A percentile compares a stretch with the other conserved stretches of the same genome.
phyloP scores from a whole-genome alignment of 805 yeast genomes.

The Saccharomyces jurei region DNA sequence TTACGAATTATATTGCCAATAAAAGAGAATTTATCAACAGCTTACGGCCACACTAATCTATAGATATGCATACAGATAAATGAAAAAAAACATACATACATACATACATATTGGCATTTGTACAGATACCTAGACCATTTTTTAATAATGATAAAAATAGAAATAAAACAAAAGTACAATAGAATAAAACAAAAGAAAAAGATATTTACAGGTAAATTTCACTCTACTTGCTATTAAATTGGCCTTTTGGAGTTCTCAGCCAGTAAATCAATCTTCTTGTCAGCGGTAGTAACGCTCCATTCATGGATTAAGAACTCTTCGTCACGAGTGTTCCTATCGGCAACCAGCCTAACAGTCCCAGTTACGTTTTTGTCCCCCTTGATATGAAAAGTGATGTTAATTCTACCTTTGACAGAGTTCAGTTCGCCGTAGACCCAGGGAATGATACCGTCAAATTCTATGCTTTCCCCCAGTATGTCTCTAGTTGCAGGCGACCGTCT shows the following conservation, averaged over 20 bases:
- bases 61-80: background rate
- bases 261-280: slow-evolving; percentile 40
- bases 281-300: slow-evolving; percentile 53
- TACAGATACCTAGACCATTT: background rate
- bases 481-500: slow-evolving; percentile 65
- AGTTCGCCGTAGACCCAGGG: slow-evolving; percentile 89
- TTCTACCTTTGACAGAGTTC: slow-evolving; percentile 73
- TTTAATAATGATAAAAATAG: background rate
- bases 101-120: background rate
- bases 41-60: slow-evolving; percentile 28
- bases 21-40: slow-evolving; percentile 33
- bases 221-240: background rate
- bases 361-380: slow-evolving; percentile 53
- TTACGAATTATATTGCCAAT: slow-evolving; percentile 35
- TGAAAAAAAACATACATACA: background rate
- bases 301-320: slow-evolving; percentile 51
- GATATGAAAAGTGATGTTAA: slow-evolving; percentile 64
- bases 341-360: slow-evolving; percentile 53
- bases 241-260: slow-evolving; percentile 32
- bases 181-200: background rate
- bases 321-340: slow-evolving; percentile 54
- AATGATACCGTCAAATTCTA: slow-evolving; percentile 54
- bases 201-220: background rate
- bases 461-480: slow-evolving; percentile 61
- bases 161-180: too few species aligned